These are phyloP conservation scores for Dimargaris xerosporica DNA, from an alignment of 192 early-diverging fungal genomes.

Conservation along the genomic window DNA sequence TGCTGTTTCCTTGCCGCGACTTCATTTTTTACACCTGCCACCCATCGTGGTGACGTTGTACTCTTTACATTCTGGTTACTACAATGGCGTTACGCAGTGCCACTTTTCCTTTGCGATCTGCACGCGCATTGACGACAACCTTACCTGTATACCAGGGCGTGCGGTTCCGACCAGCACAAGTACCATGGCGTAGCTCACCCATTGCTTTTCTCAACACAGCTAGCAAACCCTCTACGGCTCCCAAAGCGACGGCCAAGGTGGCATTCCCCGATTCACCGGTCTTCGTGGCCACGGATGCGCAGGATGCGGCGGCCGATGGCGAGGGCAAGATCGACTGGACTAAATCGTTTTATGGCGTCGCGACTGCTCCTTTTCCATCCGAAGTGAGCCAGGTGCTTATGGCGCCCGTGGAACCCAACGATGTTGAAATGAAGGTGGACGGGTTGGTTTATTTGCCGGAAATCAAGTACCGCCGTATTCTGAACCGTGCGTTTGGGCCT, in stretches of 20 bases:
- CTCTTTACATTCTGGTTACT: no score
- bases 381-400: conserved; percentile 44
- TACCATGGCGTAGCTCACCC: no score
- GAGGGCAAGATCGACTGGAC: conserved; percentile 24
- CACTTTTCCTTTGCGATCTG: no score
- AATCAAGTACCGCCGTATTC: conserved; percentile 92
- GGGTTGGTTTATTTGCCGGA: conserved; percentile 90
- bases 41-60: no score
- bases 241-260: background rate
- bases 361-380: conserved; percentile 41
- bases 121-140: no score
- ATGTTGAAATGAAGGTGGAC: conserved; percentile 82
- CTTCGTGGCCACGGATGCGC: background rate
- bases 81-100: no score
- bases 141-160: no score
- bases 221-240: no score
- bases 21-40: no score
- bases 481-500: conserved; percentile 90
- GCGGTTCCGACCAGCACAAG: no score
- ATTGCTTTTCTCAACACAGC: no score
- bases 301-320: background rate
- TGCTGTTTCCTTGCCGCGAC: no score
- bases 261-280: conserved; percentile 5
- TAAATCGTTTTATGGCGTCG: conserved; percentile 41
- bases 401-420: conserved; percentile 36